Base-by-base conservation (phyloP, 345 rosid species). In the Gossypium herbaceum region DNA sequence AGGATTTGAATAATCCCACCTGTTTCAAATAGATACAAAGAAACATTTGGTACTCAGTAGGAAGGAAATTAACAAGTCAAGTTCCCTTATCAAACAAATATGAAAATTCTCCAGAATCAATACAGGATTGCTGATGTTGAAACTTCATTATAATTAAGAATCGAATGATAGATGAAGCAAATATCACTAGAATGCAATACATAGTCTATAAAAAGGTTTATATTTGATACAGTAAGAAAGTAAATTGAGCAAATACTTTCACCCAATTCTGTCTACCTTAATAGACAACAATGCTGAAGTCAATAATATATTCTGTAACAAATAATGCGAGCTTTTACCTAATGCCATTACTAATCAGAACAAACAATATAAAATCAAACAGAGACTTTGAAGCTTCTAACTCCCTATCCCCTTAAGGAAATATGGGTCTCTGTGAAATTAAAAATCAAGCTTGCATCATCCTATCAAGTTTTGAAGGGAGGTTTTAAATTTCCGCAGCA, bases 1-100 rank as follows among this genome's bases (percentile, higher is more conserved):
- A 2, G 85, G 72, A 88, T 92, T 91, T 1, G 97, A 85, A 78
- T 94, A 94, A 82, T 94, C 98, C 97, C 97, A 94, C 98, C 97
- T 94, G 74, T 82, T 68, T 71, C 61, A 65, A 62, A 67, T 22
- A 25, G 47, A 71, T 24, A 20, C 8, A 73, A 19, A 63, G 61
- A 64, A 24, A 47, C 47, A 15, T 45, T 59, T 2, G 9, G 22
- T 19, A 15, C 39, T 59, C 6, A 12, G 22, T 19, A 24, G 25
- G 7, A 54, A 58, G 11, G 16, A 72, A 58, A 34, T 41, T 41
- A 27, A 20, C 9, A 11, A 60, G 52, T 66, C 7, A 0, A 66
- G 71, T 20, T 1, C 34, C 52, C 34, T 44, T 20, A 12, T 68
- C 43, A 25, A 27, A 68, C 20, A 17, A 16, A 50, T 50, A 25